Conservation (phyloP, 176 grass and related monocot species). For the Phyllostachys edulis region DNA sequence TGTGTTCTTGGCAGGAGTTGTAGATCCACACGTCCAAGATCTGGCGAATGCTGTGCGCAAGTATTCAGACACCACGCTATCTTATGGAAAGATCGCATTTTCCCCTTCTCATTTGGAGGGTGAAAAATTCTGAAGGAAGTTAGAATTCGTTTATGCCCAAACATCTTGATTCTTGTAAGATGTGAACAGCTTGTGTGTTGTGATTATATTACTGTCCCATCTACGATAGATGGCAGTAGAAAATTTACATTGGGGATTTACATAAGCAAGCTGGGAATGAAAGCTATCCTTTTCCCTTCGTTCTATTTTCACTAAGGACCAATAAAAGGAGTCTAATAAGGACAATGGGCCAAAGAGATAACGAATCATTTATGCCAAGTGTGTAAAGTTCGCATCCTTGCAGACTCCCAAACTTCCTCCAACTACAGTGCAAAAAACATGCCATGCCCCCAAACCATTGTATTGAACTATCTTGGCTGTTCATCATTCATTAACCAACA, state of each 20-base stretch:
- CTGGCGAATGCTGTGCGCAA: slow-evolving; percentile 59
- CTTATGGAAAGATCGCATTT: background rate
- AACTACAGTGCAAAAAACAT: background rate
- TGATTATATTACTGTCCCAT: background rate
- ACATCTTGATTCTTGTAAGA: slow-evolving; percentile 13
- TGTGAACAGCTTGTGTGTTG: background rate
- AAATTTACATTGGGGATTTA: background rate
- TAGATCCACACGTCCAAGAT: slow-evolving; percentile 71
- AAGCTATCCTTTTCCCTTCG: background rate
- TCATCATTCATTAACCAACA: too few species aligned
- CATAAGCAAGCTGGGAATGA: background rate
- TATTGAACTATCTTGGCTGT: background rate
- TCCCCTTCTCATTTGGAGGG: background rate
- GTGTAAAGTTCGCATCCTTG: background rate
- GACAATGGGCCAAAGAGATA: background rate
- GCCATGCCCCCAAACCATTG: background rate
- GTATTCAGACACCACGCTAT: slow-evolving; percentile 3
- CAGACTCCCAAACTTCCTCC: background rate
- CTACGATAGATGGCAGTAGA: background rate
- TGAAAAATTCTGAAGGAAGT: background rate
- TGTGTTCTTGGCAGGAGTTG: slow-evolving; percentile 54
- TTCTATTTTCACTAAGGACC: background rate
- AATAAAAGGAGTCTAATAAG: background rate
- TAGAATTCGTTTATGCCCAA: background rate
- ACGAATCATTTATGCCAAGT: background rate